Base-by-base conservation (phyloP, 345 rosid genomes). In the Ceriops tagal region DNA sequence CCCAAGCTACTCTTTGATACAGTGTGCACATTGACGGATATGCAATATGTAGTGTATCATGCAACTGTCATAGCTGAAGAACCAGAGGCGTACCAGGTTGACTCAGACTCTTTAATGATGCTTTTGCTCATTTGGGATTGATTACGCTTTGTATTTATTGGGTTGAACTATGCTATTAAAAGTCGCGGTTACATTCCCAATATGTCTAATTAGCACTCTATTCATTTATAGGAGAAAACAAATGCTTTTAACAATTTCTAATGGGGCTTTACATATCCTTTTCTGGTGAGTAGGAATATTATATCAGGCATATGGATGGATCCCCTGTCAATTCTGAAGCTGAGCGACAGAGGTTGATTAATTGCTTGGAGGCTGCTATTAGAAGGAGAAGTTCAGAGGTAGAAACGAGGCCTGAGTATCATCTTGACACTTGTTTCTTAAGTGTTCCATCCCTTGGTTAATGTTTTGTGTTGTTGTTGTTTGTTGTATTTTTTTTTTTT, bases 341-440 rank as follows among this genome's bases (percentile, higher is more conserved):
- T 0, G 99, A 96, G 89, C 85, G 92, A 77, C 91, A 87, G 61
- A 83, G 99, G 53, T 88, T 96, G n/a, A 83, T 92, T 55, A 65
- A 86, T 68, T 96, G 98, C 83, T 83, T 96, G 80, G 96, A 88
- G 75, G 99, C 99, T 68, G 99, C 99, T 2, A 88, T 96, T 67
- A 88, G 82, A 72, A 82, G 98, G 53, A 81, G 99, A 70, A 78
- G 76, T 37, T 82, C 90, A 0, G 92, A 87, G 89, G 96, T 89
- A 49, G 20, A 2, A 51, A n/a, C 47, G 16, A 32, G 30, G 24
- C 1, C 60, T 21, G 30, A 67, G 10, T 70, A 58, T 62, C 19
- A 16, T 4, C 73, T 63, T 9, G 51, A 67, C 61, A 20, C 62
- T 59, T 3, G 46, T 55, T 61, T 65, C 28, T n/a, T 6, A 60